Evolutionary conservation across 164 flowering plant genomes (phyloP).

Genomic region (Nymphaea colorata): DNA sequence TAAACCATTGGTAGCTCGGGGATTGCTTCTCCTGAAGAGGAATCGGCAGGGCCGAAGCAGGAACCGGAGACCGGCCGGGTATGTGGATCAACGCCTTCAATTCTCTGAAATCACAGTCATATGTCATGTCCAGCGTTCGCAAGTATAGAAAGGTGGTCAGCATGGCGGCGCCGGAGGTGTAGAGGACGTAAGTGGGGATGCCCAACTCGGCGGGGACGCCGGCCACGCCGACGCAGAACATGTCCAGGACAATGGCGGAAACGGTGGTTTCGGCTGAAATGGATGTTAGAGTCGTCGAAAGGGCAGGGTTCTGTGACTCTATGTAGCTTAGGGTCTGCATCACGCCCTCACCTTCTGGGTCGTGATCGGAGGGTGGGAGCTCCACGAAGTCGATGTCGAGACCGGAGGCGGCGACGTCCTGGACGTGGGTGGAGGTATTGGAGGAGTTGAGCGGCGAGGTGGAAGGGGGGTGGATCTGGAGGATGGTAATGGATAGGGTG

Average conservation of each 20-base stretch:
- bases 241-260: conserved; percentile 27
- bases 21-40: conserved; percentile 16
- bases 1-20: conserved; percentile 12
- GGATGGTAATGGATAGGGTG: neutral
- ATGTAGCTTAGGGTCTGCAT: neutral
- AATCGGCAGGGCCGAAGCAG: conserved; percentile 14
- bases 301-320: conserved; percentile 2
- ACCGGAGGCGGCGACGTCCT: neutral
- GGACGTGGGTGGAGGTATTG: neutral
- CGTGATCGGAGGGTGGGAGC: neutral
- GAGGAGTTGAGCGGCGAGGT: neutral
- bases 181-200: conserved; percentile 32
- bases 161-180: conserved; percentile 19
- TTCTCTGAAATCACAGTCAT: conserved; percentile 12
- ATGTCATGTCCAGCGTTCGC: conserved; percentile 17
- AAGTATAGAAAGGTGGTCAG: conserved; percentile 20
- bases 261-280: conserved; percentile 10
- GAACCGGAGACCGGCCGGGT: conserved; percentile 33
- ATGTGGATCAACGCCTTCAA: conserved; percentile 9
- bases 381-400: neutral
- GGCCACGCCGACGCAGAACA: conserved; percentile 22
- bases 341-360: neutral
- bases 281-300: conserved; percentile 19
- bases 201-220: conserved; percentile 12
- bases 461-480: neutral